A percentile compares a stretch with the other conserved stretches of the same genome.
Evolutionary conservation across 2,329 filamentous ascomycete genomes (phyloP).

Genomic region (Aspergillus fumigatiaffinis): DNA sequence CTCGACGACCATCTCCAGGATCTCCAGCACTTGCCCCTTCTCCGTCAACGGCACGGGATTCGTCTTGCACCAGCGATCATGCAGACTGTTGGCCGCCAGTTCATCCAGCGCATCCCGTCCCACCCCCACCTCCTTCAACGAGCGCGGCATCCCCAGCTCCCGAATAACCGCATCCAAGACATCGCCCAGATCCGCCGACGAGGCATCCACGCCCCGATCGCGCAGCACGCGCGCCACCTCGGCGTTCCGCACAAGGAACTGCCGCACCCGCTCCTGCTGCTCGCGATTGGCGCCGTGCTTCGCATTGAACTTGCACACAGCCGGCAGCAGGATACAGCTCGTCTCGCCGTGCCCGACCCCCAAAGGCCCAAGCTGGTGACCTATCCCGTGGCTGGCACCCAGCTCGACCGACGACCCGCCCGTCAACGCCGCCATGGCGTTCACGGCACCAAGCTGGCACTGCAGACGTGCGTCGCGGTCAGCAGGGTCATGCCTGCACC

Average conservation of each 20-base stretch:
- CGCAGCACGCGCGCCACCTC: slow-evolving; percentile 37
- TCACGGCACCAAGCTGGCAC: slow-evolving; percentile 50
- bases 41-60: slow-evolving; percentile 49
- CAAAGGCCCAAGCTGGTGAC: slow-evolving; percentile 52
- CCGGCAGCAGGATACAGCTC: slow-evolving; percentile 53
- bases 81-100: slow-evolving; percentile 49
- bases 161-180: slow-evolving; percentile 50
- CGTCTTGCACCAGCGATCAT: slow-evolving; percentile 48
- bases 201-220: slow-evolving; percentile 22
- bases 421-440: slow-evolving; percentile 49
- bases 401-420: slow-evolving; percentile 36
- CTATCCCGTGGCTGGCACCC: slow-evolving; percentile 51
- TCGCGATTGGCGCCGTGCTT: slow-evolving; percentile 40
- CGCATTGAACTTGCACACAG: slow-evolving; percentile 55
- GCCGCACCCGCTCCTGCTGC: slow-evolving; percentile 39
- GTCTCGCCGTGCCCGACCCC: slow-evolving; percentile 60
- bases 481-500: slow-evolving; percentile 32
- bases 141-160: slow-evolving; percentile 52
- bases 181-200: slow-evolving; percentile 46
- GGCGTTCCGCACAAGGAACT: slow-evolving; percentile 39
- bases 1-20: slow-evolving; percentile 43
- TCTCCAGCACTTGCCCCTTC: slow-evolving; percentile 50
- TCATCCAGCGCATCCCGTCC: slow-evolving; percentile 45
- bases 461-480: slow-evolving; percentile 43
- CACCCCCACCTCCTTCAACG: slow-evolving; percentile 50